A percentile compares a stretch with the other conserved stretches of the same genome.
These are phyloP conservation scores for Aspergillus sp. DNA, from an alignment of 2,329 filamentous ascomycete genomes.

Conservation along the genomic window DNA sequence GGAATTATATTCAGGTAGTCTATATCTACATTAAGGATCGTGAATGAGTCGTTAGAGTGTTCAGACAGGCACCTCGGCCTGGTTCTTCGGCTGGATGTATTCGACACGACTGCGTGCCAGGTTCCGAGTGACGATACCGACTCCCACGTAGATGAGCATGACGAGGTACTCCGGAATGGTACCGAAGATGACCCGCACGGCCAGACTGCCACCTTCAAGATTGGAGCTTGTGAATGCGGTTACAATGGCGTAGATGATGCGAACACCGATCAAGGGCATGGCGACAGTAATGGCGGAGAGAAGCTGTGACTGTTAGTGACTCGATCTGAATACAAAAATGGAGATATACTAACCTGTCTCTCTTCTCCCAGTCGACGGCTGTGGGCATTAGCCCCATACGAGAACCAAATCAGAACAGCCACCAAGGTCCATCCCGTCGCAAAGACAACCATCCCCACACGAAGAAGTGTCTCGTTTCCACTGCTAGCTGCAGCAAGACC, in stretches of 20 bases:
- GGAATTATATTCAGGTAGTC: not conserved
- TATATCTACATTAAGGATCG: not conserved
- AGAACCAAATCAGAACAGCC: not conserved
- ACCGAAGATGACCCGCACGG: not conserved
- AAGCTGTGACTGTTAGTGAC: not conserved
- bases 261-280: not conserved
- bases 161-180: not conserved
- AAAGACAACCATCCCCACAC: not conserved
- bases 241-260: not conserved
- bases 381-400: not conserved
- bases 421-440: not conserved
- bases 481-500: not conserved
- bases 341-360: not conserved
- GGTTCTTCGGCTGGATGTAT: not conserved
- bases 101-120: not conserved
- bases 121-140: not conserved
- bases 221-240: not conserved
- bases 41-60: not conserved
- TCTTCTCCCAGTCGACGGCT: not conserved
- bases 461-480: not conserved
- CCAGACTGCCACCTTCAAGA: not conserved
- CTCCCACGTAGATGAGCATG: not conserved
- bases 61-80: not conserved
- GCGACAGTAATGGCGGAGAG: not conserved
- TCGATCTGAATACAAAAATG: not conserved